Base-by-base conservation (phyloP, 2,329 filamentous ascomycete genomes). In the Colletotrichum echinochloae region DNA sequence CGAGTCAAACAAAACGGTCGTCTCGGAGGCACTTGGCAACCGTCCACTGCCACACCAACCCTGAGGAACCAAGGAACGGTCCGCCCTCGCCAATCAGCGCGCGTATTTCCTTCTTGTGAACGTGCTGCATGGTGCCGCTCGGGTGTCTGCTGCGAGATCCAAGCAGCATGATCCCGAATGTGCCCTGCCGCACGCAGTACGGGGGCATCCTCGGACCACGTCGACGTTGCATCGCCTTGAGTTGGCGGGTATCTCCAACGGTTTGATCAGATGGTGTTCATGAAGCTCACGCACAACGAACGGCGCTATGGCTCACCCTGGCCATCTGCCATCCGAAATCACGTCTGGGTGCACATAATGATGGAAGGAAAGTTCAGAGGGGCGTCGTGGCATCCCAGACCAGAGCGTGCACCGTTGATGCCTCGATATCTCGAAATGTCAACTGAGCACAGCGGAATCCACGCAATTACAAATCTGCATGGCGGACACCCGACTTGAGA, bases 81-180 rank as follows among this genome's bases (percentile, higher is more conserved):
- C 30, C 30, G 26, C 39, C 26, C n/a, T 33, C 26, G n/a, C 66
- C 66, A 61, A 66, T 70, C 23, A 60, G 26, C n/a, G 9, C 54
- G 39, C 46, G n/a, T 14, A 16, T 48, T 44, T 28, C 62, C 28
- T n/a, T 26, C 7, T 26, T 35, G 54, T 35, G 28, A 54, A 28
- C 39, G 51, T 23, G n/a, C 66, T 60, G 35, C 41, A 39, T 33
- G 66, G 54, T 52, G 35, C 33, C 64, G 46, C 46, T 51, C 59
- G 23, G 54, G 33, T 51, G 66, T 57, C 51, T 28, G 51, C 61
- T 69, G 61, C 60, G 35, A 69, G 66, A 66, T 69, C 49, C 54
- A 46, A 49, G 54, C 62, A 59, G 61, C 44, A 54, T 33, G 55
- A 39, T 55, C 39, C 54, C 66, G 46, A 60, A 52, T 44, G 65